Evolutionary conservation across 768 basidiomycete species (phyloP), one percentile per base, ranked within the genome.

Genomic region (Lentinus brumalis): DNA sequence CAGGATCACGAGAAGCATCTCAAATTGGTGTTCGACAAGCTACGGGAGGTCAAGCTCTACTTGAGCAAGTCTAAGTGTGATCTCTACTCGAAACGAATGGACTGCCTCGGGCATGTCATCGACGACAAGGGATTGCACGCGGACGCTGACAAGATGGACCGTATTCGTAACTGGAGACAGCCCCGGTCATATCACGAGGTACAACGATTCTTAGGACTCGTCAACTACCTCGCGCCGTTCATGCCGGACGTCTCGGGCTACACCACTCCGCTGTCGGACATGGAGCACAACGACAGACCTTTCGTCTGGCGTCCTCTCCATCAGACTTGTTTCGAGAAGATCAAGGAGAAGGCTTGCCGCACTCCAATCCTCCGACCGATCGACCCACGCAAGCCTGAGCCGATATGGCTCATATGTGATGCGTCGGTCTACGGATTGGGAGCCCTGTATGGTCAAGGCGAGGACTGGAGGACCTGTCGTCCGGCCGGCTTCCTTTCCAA

Each of bases 61-160:
- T 63, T 80, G 0, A 75, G 75, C 40, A 38, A 44, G 6, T 46
- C 64, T 15, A 81, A 79, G 60, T 72, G 71, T 18, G 67, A 78
- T 2, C 39, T 77, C 1, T 77, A 74, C 50, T 61, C 73, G 0
- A 42, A 64, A 9, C 26, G 42, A 3, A 56, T 79, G 47, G 73
- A 78, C 39, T 77, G 74, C 54, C 69, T 82, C 0, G 79, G 81
- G 0, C 77, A 80, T 50, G 47, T 75, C 0, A 76, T 82, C 5
- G 75, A 79, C 54, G 67, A 77, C 29, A n/a, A 67, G 2, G 78
- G 81, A 0, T 67, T 81, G 0, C 74, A 77, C 50, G 70, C 74
- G 0, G 74, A 79, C 41, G 10, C 59, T 0, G 73, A 80, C 60
- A 82, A 81, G 59, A 56, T 81, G 50, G 53, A 42, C 2, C 38